Conservation (phyloP, 192 early-diverging fungal genomes). For the Coemansia sp. region DNA sequence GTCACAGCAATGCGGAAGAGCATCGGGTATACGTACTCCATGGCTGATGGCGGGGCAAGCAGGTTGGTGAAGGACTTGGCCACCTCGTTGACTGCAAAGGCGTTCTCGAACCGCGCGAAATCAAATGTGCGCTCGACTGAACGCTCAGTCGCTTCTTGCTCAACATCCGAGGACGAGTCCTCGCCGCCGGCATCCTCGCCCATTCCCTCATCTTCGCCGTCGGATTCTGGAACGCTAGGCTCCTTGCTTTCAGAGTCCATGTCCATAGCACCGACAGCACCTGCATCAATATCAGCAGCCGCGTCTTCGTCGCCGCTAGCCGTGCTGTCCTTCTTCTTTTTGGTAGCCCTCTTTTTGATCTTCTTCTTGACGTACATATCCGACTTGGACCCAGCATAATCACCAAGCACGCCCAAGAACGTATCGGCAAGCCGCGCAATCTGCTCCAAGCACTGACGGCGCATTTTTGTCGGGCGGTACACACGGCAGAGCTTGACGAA, state of each 20-base stretch:
- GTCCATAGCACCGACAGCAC: neutral
- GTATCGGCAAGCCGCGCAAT: conserved; percentile 36
- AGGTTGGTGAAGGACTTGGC: conserved; percentile 32
- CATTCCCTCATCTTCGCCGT: conserved; percentile 5
- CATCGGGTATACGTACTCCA: conserved; percentile 44
- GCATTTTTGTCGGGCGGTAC: conserved; percentile 29
- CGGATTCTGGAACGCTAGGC: neutral
- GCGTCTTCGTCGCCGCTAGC: neutral
- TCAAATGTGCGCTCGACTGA: conserved; percentile 34
- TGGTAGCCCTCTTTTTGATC: conserved; percentile 5
- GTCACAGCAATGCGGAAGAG: conserved; percentile 36
- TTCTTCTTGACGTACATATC: conserved; percentile 30
- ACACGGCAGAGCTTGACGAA: conserved; percentile 44
- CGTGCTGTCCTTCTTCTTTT: neutral
- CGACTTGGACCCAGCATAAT: conserved; percentile 20
- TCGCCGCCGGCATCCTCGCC: neutral
- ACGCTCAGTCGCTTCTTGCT: conserved; percentile 8
- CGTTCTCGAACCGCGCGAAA: conserved; percentile 24
- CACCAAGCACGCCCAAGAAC: conserved; percentile 28
- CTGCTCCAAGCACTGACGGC: conserved; percentile 34
- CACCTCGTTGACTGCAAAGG: conserved; percentile 40
- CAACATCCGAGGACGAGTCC: conserved; percentile 1
- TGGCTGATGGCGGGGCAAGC: conserved; percentile 29
- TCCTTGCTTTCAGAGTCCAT: neutral
- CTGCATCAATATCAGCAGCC: neutral